Conservation (phyloP, 345 rosid species). For the Laguncularia racemosa region DNA sequence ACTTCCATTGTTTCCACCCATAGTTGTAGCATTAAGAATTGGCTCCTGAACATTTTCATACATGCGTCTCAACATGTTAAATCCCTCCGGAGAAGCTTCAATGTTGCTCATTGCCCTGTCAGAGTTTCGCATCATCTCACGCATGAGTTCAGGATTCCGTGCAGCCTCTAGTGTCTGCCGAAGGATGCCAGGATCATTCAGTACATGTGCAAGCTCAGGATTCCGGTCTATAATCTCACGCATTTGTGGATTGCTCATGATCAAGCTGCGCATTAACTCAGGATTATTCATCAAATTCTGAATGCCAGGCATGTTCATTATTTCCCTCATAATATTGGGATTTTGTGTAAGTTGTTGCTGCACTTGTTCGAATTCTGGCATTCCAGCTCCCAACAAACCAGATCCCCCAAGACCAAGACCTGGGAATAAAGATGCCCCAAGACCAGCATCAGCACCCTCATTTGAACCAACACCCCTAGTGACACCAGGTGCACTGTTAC, state of each 20-base stretch:
- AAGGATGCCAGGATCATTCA: slow-evolving; percentile 74
- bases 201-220: slow-evolving; percentile 86
- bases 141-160: slow-evolving; percentile 90
- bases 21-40: slow-evolving; percentile 68
- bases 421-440: slow-evolving; percentile 64
- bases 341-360: slow-evolving; percentile 76
- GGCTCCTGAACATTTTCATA: slow-evolving; percentile 91
- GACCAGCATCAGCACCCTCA: slow-evolving; percentile 46
- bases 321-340: slow-evolving; percentile 77
- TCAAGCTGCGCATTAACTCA: slow-evolving; percentile 66
- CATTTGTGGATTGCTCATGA: slow-evolving; percentile 88
- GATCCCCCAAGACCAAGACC: slow-evolving; percentile 57
- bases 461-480: slow-evolving; percentile 51
- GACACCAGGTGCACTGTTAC: slow-evolving; percentile 35
- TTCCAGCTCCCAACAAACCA: slow-evolving; percentile 56
- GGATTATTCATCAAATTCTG: slow-evolving; percentile 87
- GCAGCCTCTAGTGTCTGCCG: slow-evolving; percentile 82
- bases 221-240: slow-evolving; percentile 87
- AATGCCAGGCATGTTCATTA: slow-evolving; percentile 76
- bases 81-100: slow-evolving; percentile 82
- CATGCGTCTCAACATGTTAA: slow-evolving; percentile 90
- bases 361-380: slow-evolving; percentile 71
- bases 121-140: slow-evolving; percentile 87
- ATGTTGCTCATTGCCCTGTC: slow-evolving; percentile 90
- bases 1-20: slow-evolving; percentile 44